Evolutionary conservation across 768 basidiomycete genomes (phyloP).

Genomic region (Xerocomus potaroensis): DNA sequence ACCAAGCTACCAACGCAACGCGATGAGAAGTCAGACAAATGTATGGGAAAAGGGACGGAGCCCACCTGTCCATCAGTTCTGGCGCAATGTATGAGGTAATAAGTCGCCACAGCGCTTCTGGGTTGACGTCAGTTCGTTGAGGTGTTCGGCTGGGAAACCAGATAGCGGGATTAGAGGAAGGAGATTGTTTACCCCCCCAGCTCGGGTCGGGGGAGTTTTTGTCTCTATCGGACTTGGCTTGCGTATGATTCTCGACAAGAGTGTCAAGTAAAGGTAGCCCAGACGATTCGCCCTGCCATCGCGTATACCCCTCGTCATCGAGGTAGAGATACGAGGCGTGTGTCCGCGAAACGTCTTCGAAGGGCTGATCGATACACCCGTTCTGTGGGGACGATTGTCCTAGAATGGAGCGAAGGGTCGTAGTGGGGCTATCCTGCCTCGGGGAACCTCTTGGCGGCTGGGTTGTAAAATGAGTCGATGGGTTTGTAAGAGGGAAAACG

Average conservation of each 20-base stretch:
- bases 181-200: constrained; percentile 31
- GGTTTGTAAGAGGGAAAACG: constrained; percentile 75
- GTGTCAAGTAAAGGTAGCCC: constrained; percentile 86
- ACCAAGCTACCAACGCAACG: constrained; percentile 49
- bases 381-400: constrained; percentile 31
- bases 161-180: constrained; percentile 37
- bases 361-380: constrained; percentile 38
- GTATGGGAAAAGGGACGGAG: constrained; percentile 13
- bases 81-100: constrained; percentile 84
- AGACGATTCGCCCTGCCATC: constrained; percentile 92
- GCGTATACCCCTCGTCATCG: constrained; percentile 81
- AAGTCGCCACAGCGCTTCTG: constrained; percentile 81
- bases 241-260: constrained; percentile 65
- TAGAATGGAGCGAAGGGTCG: constrained; percentile 40
- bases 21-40: constrained; percentile 11
- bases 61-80: constrained; percentile 90
- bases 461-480: constrained; percentile 69
- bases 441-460: constrained; percentile 40
- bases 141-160: constrained; percentile 86
- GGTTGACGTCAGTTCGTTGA: constrained; percentile 73
- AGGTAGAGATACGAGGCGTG: constrained; percentile 81
- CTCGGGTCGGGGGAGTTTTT: constrained; percentile 23
- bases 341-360: constrained; percentile 59
- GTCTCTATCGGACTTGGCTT: constrained; percentile 34
- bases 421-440: constrained; percentile 43